Percentiles rank a stretch among this genome's conserved stretches.
Evolutionary conservation across 352 stramenopile species (phyloP).

Genomic region (Phytophthora capsici): DNA sequence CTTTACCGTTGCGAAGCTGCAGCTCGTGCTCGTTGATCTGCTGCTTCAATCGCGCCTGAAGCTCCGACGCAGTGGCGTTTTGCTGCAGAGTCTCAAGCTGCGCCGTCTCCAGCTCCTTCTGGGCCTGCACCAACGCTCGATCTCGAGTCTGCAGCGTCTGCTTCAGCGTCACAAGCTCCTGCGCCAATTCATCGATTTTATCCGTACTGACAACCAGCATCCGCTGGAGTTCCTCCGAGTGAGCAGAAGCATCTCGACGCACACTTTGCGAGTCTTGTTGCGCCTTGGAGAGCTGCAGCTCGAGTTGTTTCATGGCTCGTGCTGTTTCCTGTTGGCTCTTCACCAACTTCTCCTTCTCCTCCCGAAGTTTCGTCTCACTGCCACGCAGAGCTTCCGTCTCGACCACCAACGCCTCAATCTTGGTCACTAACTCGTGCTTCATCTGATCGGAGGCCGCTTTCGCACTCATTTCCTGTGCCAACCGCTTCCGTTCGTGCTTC

Average conservation of each 20-base stretch:
- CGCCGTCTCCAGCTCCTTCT: constrained; percentile 52
- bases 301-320: constrained; percentile 41
- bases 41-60: constrained; percentile 39
- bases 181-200: constrained; percentile 52
- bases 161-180: constrained; percentile 47
- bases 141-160: constrained; percentile 49
- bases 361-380: constrained; percentile 55
- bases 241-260: constrained; percentile 53
- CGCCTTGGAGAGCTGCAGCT: constrained; percentile 52
- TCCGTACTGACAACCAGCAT: constrained; percentile 43
- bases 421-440: constrained; percentile 61
- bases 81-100: constrained; percentile 55
- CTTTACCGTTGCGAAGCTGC: constrained; percentile 42
- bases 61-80: constrained; percentile 45
- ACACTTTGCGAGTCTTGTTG: constrained; percentile 61
- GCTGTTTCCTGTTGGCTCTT: constrained; percentile 46
- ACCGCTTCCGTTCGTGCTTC: constrained; percentile 28
- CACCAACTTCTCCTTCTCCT: constrained; percentile 59
- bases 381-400: constrained; percentile 55
- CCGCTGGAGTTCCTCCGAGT: constrained; percentile 51
- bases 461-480: constrained; percentile 13
- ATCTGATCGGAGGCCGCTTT: constrained; percentile 48
- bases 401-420: constrained; percentile 66
- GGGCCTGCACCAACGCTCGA: constrained; percentile 39
- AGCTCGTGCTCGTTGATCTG: constrained; percentile 49